Percentiles rank a stretch among this genome's conserved stretches.
These are phyloP conservation scores for Waitea zeae DNA, from an alignment of 1,284 basidiomycete species.

Conservation along the genomic window DNA sequence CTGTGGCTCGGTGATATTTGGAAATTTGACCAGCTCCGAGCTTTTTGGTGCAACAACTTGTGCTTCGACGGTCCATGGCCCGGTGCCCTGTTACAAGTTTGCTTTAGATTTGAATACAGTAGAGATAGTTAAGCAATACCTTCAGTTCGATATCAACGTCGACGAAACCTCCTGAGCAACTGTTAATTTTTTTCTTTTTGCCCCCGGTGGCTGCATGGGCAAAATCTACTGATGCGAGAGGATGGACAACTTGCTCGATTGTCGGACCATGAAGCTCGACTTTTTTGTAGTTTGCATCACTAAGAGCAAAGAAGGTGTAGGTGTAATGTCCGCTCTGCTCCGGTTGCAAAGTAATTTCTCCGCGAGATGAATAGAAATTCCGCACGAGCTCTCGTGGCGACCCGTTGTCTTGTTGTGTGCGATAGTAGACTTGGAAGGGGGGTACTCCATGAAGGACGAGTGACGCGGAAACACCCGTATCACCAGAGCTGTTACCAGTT, in stretches of 20 bases:
- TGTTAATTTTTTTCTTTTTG: conserved; percentile 39
- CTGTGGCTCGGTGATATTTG: conserved; percentile 34
- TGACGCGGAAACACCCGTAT: conserved; percentile 80
- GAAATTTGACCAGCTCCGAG: conserved; percentile 39
- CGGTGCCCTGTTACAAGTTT: conserved; percentile 42
- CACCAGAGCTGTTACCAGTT: conserved; percentile 59
- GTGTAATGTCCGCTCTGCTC: conserved; percentile 81
- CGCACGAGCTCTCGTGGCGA: conserved; percentile 36
- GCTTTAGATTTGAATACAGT: background rate
- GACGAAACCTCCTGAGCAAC: conserved; percentile 60
- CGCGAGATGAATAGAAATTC: conserved; percentile 56
- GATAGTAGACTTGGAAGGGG: conserved; percentile 77
- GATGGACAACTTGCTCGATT: conserved; percentile 79
- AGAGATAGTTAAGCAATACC: conserved; percentile 17
- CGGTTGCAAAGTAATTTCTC: conserved; percentile 77
- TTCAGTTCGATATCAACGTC: conserved; percentile 64
- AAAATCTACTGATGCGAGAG: conserved; percentile 68
- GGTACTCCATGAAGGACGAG: conserved; percentile 81
- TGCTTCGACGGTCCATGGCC: conserved; percentile 74
- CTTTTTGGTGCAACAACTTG: conserved; percentile 56
- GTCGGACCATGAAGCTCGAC: conserved; percentile 54
- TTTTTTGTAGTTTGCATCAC: conserved; percentile 74
- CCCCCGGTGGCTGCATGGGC: conserved; percentile 22
- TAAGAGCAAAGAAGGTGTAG: conserved; percentile 69
- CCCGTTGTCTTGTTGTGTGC: conserved; percentile 55